These are phyloP conservation scores for Tetrapisispora nanseiensis DNA, from an alignment of 805 yeast genomes.

Conservation along the genomic window DNA sequence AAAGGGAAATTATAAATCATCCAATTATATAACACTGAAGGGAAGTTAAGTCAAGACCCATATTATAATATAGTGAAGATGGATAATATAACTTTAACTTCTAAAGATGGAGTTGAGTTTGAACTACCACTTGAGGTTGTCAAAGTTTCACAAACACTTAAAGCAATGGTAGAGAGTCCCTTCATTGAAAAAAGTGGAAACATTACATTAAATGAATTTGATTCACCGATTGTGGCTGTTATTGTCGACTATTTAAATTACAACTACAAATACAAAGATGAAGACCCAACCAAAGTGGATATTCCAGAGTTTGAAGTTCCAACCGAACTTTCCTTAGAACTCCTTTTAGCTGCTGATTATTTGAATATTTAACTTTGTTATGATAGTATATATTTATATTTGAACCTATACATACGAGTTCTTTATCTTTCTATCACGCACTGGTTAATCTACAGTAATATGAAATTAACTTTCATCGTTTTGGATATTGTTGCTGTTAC, in stretches of 20 bases:
- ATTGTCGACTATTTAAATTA: constrained; percentile 80
- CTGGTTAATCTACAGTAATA: constrained; percentile 18
- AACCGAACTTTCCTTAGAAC: constrained; percentile 85
- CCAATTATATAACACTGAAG: no score
- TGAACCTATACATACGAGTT: background rate
- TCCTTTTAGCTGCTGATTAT: constrained; percentile 88
- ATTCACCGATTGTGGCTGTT: constrained; percentile 61
- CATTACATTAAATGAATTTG: constrained; percentile 52
- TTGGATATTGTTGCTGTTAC: constrained; percentile 33
- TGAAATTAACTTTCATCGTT: constrained; percentile 39
- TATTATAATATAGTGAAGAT: background rate
- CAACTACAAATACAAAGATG: constrained; percentile 55
- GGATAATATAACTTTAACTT: constrained; percentile 48
- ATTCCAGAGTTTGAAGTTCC: constrained; percentile 87
- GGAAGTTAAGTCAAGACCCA: no score
- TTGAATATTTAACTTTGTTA: constrained; percentile 22
- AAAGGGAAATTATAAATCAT: no score
- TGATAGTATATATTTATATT: background rate
- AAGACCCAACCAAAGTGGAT: constrained; percentile 31
- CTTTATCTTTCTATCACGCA: no score
- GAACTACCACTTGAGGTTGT: constrained; percentile 67
- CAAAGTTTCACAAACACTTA: constrained; percentile 53
- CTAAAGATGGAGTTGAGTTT: constrained; percentile 61
- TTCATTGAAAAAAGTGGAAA: constrained; percentile 51
- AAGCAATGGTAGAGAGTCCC: constrained; percentile 45